Percentiles rank a stretch among this genome's conserved stretches.
phyloP scores from a whole-genome alignment of 306 rosid species.

The Rubus idaeus region DNA sequence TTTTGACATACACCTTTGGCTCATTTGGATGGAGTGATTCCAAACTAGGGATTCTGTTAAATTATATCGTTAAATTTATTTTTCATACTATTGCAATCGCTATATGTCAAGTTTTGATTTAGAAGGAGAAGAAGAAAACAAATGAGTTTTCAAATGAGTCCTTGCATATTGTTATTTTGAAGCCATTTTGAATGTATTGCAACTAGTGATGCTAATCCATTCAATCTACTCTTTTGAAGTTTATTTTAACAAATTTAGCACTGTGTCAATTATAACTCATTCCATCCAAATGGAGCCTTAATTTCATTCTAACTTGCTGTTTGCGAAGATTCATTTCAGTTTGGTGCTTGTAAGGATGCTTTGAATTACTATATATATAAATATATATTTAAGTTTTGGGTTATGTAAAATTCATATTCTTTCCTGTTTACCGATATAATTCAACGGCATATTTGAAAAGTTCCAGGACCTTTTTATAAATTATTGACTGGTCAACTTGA shows the following conservation, averaged over 20 bases:
- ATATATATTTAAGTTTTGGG: background rate
- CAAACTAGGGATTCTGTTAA: background rate
- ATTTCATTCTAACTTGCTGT: background rate
- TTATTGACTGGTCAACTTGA: background rate
- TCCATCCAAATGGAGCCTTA: background rate
- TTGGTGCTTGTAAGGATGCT: background rate
- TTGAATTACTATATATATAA: background rate
- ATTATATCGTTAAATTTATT: background rate
- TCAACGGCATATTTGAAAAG: background rate
- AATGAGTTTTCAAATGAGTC: background rate
- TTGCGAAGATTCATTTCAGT: background rate
- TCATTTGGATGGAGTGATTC: background rate
- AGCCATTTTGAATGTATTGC: background rate
- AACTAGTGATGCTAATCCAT: background rate
- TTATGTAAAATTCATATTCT: background rate
- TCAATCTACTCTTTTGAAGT: background rate
- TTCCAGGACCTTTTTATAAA: background rate
- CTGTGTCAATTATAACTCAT: background rate
- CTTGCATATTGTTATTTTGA: background rate
- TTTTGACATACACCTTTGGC: background rate
- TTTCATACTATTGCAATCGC: background rate
- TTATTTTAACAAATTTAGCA: background rate
- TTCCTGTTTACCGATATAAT: background rate
- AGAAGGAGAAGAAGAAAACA: background rate
- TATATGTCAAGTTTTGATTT: background rate